Evolutionary conservation across 257 asterid genomes (phyloP).

Genomic region (Salvia miltiorrhiza): DNA sequence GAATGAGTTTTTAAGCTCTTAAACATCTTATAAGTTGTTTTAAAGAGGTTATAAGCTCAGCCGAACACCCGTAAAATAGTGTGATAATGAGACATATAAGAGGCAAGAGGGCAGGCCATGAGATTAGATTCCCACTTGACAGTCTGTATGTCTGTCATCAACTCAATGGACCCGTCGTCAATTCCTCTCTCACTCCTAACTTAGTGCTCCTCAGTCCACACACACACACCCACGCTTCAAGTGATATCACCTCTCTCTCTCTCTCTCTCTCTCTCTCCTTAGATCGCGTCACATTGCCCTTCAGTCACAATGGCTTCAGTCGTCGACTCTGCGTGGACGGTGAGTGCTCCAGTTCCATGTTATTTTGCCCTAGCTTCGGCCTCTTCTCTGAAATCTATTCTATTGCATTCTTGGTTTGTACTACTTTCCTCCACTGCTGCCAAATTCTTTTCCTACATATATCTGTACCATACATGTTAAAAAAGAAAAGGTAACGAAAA

Average conservation of each 20-base stretch:
- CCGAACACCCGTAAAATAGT: too few relatives aligned
- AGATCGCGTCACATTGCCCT: constrained; percentile 12
- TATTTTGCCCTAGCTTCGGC: constrained; percentile 18
- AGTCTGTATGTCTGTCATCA: constrained; percentile 35
- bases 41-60: too few relatives aligned
- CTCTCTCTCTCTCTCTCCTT: constrained; percentile 3
- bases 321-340: constrained; percentile 46
- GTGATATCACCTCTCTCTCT: too few relatives aligned
- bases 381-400: background rate
- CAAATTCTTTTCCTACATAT: background rate
- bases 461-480: background rate
- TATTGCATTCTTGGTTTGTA: background rate
- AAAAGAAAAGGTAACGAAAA: background rate
- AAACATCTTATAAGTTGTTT: too few relatives aligned
- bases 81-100: too few relatives aligned
- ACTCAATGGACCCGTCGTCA: constrained; percentile 20
- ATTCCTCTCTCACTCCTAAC: background rate
- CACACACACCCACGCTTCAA: too few relatives aligned
- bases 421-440: background rate
- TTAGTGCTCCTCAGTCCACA: background rate
- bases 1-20: too few relatives aligned
- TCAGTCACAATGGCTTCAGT: constrained; percentile 38
- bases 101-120: constrained; percentile 25
- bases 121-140: constrained; percentile 40
- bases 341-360: constrained; percentile 22